phyloP scores from a whole-genome alignment of 331 rosid species.

The Pyrus hybrid region DNA sequence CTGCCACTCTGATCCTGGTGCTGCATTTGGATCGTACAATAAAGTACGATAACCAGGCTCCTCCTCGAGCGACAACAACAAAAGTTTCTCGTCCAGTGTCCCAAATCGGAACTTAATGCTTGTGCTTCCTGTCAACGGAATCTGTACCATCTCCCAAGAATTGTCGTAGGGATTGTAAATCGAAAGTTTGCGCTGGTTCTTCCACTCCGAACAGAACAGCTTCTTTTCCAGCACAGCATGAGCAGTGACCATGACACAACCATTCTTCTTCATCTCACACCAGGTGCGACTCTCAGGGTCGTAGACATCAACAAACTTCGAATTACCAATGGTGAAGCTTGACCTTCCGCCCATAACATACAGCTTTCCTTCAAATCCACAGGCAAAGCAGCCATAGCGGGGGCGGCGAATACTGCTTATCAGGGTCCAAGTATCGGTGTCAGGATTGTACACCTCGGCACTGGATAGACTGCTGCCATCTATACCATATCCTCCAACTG shows the following conservation, averaged over 20 bases:
- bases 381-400: conserved; percentile 88
- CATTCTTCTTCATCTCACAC: conserved; percentile 91
- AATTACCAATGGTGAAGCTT: conserved; percentile 82
- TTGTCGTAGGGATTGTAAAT: conserved; percentile 60
- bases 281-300: conserved; percentile 52
- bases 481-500: conserved; percentile 72
- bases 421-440: conserved; percentile 55
- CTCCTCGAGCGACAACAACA: conserved; percentile 52
- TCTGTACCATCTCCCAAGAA: conserved; percentile 68
- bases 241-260: conserved; percentile 96
- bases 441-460: conserved; percentile 72
- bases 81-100: conserved; percentile 54
- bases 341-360: conserved; percentile 99
- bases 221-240: conserved; percentile 71
- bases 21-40: conserved; percentile 77
- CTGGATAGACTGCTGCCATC: conserved; percentile 63
- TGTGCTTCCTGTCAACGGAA: conserved; percentile 80
- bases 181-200: conserved; percentile 77
- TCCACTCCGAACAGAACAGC: conserved; percentile 95
- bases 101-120: conserved; percentile 69
- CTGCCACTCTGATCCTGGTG: conserved; percentile 74
- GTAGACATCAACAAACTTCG: conserved; percentile 80
- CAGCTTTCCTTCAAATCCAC: conserved; percentile 83
- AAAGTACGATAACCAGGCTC: conserved; percentile 60
- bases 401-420: conserved; percentile 89